Conservation (phyloP, 805 yeast genomes). For the Candida taoyuanica region DNA sequence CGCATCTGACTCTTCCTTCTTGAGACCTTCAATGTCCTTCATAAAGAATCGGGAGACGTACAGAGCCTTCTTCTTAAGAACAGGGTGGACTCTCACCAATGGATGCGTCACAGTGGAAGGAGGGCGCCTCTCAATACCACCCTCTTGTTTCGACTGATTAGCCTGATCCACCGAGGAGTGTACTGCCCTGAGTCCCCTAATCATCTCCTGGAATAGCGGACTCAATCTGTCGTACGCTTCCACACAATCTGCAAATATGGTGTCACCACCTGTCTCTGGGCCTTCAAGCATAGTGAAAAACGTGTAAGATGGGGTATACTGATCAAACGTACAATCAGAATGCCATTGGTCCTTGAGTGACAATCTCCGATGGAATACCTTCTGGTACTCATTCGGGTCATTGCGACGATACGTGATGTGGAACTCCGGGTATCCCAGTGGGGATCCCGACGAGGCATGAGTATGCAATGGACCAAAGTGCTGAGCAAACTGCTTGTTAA, state of each 20-base stretch:
- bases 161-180: constrained; percentile 40
- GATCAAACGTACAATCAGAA: constrained; percentile 13
- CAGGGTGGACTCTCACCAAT: constrained; percentile 59
- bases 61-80: constrained; percentile 57
- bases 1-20: constrained; percentile 44
- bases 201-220: constrained; percentile 41
- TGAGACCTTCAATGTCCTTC: constrained; percentile 46
- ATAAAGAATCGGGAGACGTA: constrained; percentile 49
- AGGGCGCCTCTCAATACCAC: constrained; percentile 43
- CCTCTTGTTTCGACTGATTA: constrained; percentile 43
- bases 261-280: constrained; percentile 50
- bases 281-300: constrained; percentile 48
- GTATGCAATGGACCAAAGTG: constrained; percentile 70
- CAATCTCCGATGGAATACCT: constrained; percentile 22
- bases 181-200: constrained; percentile 41
- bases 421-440: constrained; percentile 51
- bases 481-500: constrained; percentile 46
- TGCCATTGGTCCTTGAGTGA: constrained; percentile 16
- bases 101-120: constrained; percentile 39
- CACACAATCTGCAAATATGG: constrained; percentile 48
- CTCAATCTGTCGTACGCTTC: constrained; percentile 51
- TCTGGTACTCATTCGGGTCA: constrained; percentile 28
- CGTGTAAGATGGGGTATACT: constrained; percentile 28
- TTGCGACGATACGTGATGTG: constrained; percentile 47
- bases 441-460: constrained; percentile 74